A percentile compares a stretch with the other conserved stretches of the same genome.
phyloP scores from a whole-genome alignment of 352 stramenopile genomes.

The Phytophthora pistaciae region DNA sequence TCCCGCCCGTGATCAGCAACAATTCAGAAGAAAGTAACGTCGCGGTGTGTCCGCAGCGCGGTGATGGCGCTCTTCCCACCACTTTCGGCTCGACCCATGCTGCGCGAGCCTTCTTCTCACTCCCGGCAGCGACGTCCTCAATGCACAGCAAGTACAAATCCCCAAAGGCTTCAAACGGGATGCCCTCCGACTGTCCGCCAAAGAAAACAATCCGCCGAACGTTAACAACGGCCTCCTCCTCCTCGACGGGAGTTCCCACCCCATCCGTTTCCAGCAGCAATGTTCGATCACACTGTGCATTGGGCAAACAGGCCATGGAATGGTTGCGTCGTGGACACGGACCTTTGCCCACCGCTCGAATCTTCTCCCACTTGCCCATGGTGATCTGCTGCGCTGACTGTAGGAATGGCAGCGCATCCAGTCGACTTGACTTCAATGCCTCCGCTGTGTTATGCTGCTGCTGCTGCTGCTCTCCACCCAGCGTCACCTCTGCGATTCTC shows the following conservation, averaged over 20 bases:
- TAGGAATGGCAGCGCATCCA: conserved; percentile 49
- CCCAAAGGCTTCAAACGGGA: conserved; percentile 75
- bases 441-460: not conserved
- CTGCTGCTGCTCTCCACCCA: conserved; percentile 29
- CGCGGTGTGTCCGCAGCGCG: conserved; percentile 56
- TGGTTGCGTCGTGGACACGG: conserved; percentile 70
- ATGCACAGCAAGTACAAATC: conserved; percentile 66
- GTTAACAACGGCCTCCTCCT: conserved; percentile 25
- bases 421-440: conserved; percentile 6
- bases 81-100: conserved; percentile 49
- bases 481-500: conserved; percentile 24
- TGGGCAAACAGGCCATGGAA: conserved; percentile 69
- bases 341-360: conserved; percentile 45
- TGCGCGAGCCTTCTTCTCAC: conserved; percentile 35
- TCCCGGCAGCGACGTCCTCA: conserved; percentile 19
- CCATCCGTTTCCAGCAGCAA: conserved; percentile 21
- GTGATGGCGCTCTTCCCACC: conserved; percentile 45
- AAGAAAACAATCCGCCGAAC: conserved; percentile 71
- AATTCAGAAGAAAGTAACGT: conserved; percentile 52
- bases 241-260: not conserved
- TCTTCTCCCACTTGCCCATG: conserved; percentile 69
- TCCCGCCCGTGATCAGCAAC: conserved; percentile 69
- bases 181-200: conserved; percentile 71
- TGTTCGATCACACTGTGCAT: conserved; percentile 28
- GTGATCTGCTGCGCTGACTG: conserved; percentile 44